Percentiles rank a stretch among this genome's conserved stretches.
These are phyloP conservation scores for Kodamaea kaohsiungensis DNA, from an alignment of 805 yeast genomes.

Conservation along the genomic window DNA sequence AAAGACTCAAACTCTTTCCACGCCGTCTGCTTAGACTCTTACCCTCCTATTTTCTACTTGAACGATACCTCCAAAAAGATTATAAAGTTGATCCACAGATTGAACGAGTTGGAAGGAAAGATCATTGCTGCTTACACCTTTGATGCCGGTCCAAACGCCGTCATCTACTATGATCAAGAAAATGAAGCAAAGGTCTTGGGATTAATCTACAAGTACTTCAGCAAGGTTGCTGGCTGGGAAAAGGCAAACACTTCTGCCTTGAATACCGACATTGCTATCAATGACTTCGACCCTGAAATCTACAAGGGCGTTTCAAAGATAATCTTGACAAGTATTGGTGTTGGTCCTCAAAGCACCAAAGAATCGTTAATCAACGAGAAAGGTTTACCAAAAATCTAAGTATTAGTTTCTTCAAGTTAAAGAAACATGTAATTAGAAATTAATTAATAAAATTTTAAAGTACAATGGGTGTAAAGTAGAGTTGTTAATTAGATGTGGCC, in stretches of 20 bases:
- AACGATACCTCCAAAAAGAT: slow-evolving; percentile 84
- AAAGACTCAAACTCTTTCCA: slow-evolving; percentile 96
- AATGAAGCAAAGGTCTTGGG: slow-evolving; percentile 77
- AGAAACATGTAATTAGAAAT: not conserved
- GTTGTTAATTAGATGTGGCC: not conserved
- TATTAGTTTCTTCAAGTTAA: not conserved
- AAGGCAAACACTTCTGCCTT: slow-evolving; percentile 17
- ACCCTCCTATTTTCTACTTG: slow-evolving; percentile 92
- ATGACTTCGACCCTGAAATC: slow-evolving; percentile 50
- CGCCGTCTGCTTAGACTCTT: slow-evolving; percentile 94
- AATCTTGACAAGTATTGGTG: slow-evolving; percentile 83
- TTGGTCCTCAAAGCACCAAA: slow-evolving; percentile 71
- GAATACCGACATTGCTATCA: slow-evolving; percentile 28
- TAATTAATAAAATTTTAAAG: not conserved
- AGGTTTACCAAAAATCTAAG: slow-evolving; percentile 57
- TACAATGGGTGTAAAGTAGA: not conserved
- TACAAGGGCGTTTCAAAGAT: slow-evolving; percentile 77
- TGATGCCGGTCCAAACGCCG: slow-evolving; percentile 99
- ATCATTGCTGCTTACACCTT: slow-evolving; percentile 93
- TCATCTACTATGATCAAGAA: slow-evolving; percentile 78
- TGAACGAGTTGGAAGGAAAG: slow-evolving; percentile 67
- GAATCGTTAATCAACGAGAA: slow-evolving; percentile 56
- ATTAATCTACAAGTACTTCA: slow-evolving; percentile 61
- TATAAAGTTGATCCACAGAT: slow-evolving; percentile 73
- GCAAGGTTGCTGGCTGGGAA: slow-evolving; percentile 70